Percentiles rank a stretch among this genome's conserved stretches.
phyloP scores from a whole-genome alignment of 1,139 yeast species.

The Arxiozyma telluris region DNA sequence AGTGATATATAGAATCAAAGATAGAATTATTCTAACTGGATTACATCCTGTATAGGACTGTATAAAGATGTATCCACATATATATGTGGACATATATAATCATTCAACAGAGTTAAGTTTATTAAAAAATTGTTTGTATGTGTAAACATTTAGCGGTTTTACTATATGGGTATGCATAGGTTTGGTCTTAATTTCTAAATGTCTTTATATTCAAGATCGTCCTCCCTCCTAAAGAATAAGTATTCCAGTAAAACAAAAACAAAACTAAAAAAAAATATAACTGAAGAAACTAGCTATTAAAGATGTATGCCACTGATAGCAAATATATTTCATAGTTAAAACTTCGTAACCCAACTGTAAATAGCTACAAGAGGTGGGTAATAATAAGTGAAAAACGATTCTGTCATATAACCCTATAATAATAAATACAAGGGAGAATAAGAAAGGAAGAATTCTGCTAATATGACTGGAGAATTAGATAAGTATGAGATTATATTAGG shows the following conservation, averaged over 20 bases:
- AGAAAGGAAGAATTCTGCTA: neutral
- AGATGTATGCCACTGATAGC: too few species aligned
- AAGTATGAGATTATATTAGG: conserved; percentile 49
- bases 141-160: neutral
- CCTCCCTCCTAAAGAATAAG: too few species aligned
- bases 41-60: conserved; percentile 26
- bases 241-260: too few species aligned
- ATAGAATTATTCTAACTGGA: conserved; percentile 28
- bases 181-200: too few species aligned
- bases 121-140: too few species aligned
- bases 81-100: neutral
- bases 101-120: neutral
- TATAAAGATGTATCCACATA: neutral
- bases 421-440: neutral
- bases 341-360: too few species aligned
- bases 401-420: too few species aligned
- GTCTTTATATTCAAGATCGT: too few species aligned
- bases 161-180: too few species aligned
- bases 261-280: too few species aligned
- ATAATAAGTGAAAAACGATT: neutral
- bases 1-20: conserved; percentile 28
- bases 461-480: conserved; percentile 8
- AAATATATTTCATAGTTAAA: too few species aligned
- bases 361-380: neutral
- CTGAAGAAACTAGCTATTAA: too few species aligned